phyloP scores from a whole-genome alignment of 1,139 yeast genomes.

The Hyphopichia buzzinii region DNA sequence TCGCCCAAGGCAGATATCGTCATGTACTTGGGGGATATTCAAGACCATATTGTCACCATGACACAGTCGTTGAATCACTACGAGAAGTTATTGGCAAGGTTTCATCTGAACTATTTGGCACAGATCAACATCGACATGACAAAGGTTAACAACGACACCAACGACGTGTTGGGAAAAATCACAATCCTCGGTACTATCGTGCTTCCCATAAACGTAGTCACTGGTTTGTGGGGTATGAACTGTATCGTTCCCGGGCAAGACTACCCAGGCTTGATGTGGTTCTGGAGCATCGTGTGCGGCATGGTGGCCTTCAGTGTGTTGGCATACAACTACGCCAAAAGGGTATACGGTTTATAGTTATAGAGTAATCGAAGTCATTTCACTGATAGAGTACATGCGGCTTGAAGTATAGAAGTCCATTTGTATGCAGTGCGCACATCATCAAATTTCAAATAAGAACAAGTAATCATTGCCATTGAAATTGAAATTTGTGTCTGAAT shows the following conservation, averaged over 20 bases:
- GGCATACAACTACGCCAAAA: conserved; percentile 43
- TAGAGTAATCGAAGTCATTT: too few species aligned
- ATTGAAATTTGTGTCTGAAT: too few species aligned
- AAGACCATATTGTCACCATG: conserved; percentile 94
- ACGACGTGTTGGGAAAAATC: conserved; percentile 90
- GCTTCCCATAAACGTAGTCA: conserved; percentile 87
- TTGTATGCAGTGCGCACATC: too few species aligned
- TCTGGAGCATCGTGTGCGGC: conserved; percentile 37
- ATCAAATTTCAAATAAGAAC: background rate
- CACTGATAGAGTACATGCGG: too few species aligned
- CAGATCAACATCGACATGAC: conserved; percentile 98
- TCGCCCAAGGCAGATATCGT: conserved; percentile 63
- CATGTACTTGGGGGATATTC: conserved; percentile 89
- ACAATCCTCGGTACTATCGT: conserved; percentile 94
- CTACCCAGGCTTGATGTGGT: conserved; percentile 73
- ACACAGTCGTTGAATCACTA: conserved; percentile 91
- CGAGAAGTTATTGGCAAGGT: conserved; percentile 87
- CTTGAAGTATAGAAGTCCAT: too few species aligned
- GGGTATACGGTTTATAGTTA: conserved; percentile 38
- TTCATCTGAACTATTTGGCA: conserved; percentile 93
- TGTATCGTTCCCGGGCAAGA: conserved; percentile 94
- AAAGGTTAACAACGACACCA: conserved; percentile 93
- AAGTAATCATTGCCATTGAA: too few species aligned
- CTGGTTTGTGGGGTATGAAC: conserved; percentile 99
- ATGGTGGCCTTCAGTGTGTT: conserved; percentile 31